phyloP scores from a whole-genome alignment of 2,329 filamentous ascomycete genomes.

The Colletotrichum noveboracense region DNA sequence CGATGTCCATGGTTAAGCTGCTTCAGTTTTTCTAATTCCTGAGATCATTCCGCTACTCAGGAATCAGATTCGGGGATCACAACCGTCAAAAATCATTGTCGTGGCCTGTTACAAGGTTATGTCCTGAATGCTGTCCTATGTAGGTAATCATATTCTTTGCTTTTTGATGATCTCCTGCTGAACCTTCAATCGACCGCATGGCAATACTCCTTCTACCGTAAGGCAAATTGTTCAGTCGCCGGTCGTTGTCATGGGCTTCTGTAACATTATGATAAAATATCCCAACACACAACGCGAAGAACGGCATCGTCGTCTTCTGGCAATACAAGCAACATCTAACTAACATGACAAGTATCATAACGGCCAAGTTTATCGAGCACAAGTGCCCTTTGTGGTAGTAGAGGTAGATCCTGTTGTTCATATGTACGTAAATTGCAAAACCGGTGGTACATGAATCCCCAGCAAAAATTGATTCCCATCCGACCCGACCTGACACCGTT shows the following conservation, averaged over 20 bases:
- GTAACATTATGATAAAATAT: background rate
- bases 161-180: too few species aligned
- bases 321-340: background rate
- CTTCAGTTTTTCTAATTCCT: fast-evolving
- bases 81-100: fast-evolving
- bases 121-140: too few species aligned
- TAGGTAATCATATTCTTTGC: too few species aligned
- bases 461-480: background rate
- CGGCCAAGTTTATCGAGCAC: background rate
- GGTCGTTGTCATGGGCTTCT: background rate
- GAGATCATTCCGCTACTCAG: fast-evolving
- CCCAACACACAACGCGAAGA: fast-evolving
- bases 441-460: background rate
- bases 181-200: too few species aligned
- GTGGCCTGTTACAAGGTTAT: too few species aligned
- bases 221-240: too few species aligned
- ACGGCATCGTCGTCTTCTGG: background rate
- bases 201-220: too few species aligned
- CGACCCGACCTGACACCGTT: background rate
- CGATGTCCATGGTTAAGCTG: fast-evolving
- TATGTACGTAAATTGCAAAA: background rate
- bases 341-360: fast-evolving
- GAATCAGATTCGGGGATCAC: background rate
- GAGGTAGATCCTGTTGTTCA: background rate
- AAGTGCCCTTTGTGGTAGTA: background rate